These are phyloP conservation scores for Fusarium subglutinans DNA, from an alignment of 2,329 filamentous ascomycete genomes.

Conservation along the genomic window DNA sequence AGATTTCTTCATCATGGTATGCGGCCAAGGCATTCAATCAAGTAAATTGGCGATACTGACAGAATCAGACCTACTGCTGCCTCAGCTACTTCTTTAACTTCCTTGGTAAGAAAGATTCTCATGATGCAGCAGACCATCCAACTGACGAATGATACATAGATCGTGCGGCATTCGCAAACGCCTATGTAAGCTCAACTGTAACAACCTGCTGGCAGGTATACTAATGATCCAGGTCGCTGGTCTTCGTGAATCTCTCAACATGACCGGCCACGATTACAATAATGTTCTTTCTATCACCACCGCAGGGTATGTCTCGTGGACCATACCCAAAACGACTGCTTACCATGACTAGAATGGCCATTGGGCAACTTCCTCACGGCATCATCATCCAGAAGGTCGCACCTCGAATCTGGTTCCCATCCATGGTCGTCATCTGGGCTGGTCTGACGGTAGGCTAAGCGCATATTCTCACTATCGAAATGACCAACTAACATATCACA, in stretches of 20 bases:
- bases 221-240: constrained; percentile 48
- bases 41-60: not conserved
- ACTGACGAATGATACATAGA: constrained; percentile 6
- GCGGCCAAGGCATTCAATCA: rapidly evolving
- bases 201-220: rapidly evolving
- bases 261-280: constrained; percentile 53
- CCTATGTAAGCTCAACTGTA: constrained; percentile 43
- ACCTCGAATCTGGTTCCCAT: constrained; percentile 67
- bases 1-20: constrained; percentile 48
- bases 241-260: constrained; percentile 53
- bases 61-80: constrained; percentile 45
- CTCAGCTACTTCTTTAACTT: constrained; percentile 50
- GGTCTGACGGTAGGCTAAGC: constrained; percentile 59
- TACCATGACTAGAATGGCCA: constrained; percentile 42
- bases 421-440: constrained; percentile 69
- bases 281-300: constrained; percentile 40
- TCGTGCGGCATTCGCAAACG: constrained; percentile 48
- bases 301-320: constrained; percentile 34
- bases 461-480: rapidly evolving
- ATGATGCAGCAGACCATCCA: rapidly evolving
- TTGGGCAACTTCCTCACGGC: constrained; percentile 67
- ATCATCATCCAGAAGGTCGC: constrained; percentile 68
- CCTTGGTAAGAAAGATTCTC: constrained; percentile 43
- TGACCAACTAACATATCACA: rapidly evolving
- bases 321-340: not conserved